phyloP scores from a whole-genome alignment of 73 alveolate genomes.

The Paramecium primaurelia region DNA sequence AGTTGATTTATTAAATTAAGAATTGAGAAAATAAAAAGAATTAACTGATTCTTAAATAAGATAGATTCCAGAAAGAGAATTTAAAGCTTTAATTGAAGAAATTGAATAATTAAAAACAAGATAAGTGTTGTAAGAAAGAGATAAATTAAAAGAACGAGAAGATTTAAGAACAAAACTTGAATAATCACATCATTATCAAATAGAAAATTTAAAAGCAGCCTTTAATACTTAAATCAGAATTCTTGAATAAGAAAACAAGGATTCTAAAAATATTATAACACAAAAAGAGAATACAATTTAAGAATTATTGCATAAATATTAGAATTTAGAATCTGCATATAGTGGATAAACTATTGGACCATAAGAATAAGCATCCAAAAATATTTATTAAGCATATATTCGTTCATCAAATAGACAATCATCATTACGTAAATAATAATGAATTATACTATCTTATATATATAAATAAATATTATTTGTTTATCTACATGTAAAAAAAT shows the following conservation, averaged over 20 bases:
- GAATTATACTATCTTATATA: neutral
- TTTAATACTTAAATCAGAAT: conserved; percentile 13
- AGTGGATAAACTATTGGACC: conserved; percentile 32
- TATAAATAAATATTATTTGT: neutral
- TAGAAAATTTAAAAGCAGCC: conserved; percentile 14
- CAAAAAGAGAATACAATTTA: neutral
- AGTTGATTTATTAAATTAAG: neutral
- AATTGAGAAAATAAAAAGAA: neutral
- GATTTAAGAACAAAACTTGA: neutral
- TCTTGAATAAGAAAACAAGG: neutral
- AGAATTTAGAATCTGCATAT: neutral
- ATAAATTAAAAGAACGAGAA: neutral
- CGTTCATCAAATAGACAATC: conserved; percentile 10
- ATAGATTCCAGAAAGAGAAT: neutral
- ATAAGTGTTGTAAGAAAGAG: neutral
- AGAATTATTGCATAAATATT: neutral
- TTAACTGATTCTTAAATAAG: neutral
- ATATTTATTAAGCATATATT: conserved; percentile 23
- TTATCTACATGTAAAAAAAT: neutral
- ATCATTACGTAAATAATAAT: neutral
- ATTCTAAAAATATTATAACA: neutral
- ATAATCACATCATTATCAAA: neutral
- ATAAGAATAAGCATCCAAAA: neutral
- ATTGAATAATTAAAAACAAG: neutral
- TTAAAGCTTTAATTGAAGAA: neutral